phyloP scores from a whole-genome alignment of 148 eudicot genomes.

The Fallopia convolvulus region DNA sequence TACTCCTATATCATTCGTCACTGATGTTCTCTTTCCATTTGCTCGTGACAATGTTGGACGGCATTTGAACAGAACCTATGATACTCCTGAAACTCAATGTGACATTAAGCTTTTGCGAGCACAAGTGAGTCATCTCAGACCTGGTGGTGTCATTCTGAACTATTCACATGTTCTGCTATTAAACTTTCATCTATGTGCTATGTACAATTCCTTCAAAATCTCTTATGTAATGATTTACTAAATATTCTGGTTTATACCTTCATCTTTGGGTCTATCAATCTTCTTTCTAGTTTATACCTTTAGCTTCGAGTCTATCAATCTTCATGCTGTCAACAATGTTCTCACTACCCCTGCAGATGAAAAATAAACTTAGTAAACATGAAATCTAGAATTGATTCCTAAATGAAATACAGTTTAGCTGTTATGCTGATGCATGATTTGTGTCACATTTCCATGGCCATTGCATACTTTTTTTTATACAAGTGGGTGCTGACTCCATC shows the following conservation, averaged over 20 bases:
- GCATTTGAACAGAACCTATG: conserved; percentile 81
- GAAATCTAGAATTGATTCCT: neutral
- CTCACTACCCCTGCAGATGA: neutral
- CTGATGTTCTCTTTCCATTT: conserved; percentile 88
- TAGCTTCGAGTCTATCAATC: neutral
- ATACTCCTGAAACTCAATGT: conserved; percentile 69
- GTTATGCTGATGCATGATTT: neutral
- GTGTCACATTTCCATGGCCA: neutral
- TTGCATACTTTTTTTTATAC: neutral
- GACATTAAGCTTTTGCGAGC: conserved; percentile 73
- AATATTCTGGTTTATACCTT: neutral
- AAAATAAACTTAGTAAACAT: neutral
- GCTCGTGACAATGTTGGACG: conserved; percentile 83
- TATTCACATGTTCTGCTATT: neutral
- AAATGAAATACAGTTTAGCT: neutral
- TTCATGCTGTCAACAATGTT: neutral
- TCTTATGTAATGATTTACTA: neutral
- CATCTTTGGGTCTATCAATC: neutral
- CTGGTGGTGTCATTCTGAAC: neutral
- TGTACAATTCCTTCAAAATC: neutral
- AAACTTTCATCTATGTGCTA: neutral
- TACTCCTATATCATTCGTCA: conserved; percentile 88
- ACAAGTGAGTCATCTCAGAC: conserved; percentile 43
- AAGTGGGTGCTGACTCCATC: neutral
- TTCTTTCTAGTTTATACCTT: neutral